Percentiles rank a stretch among this genome's conserved stretches.
Evolutionary conservation across 139 green algal species (phyloP).

Genomic region (Chlorella sorokiniana): DNA sequence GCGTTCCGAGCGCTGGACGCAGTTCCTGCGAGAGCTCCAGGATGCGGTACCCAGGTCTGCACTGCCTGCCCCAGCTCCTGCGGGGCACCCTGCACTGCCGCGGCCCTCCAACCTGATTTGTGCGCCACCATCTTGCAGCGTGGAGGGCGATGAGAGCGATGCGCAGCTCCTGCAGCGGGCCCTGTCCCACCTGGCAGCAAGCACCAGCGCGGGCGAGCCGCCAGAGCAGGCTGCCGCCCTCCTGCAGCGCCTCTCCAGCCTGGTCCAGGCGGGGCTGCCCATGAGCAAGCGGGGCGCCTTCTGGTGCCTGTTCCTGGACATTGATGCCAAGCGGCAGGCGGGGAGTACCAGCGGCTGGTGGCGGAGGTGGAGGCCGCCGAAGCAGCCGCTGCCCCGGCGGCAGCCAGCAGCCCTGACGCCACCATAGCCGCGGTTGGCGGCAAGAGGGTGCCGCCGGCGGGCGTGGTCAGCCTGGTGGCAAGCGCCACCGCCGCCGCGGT

Average conservation of each 20-base stretch:
- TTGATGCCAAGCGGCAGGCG: slow-evolving; percentile 37
- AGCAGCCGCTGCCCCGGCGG: background rate
- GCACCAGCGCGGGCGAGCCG: background rate
- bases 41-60: background rate
- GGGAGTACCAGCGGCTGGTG: slow-evolving; percentile 63
- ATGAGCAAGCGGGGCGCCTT: slow-evolving; percentile 48
- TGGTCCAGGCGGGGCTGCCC: slow-evolving; percentile 64
- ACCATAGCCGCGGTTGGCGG: background rate
- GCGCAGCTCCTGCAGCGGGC: slow-evolving; percentile 15
- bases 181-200: background rate
- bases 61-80: background rate
- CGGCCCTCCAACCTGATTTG: background rate
- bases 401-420: background rate
- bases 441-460: background rate
- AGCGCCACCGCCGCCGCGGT: background rate
- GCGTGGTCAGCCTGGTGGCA: background rate
- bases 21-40: slow-evolving; percentile 32
- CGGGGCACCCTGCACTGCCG: background rate
- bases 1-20: slow-evolving; percentile 47
- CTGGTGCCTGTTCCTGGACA: slow-evolving; percentile 67
- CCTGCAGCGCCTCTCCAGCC: slow-evolving; percentile 46
- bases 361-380: slow-evolving; percentile 4
- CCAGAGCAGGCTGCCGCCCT: slow-evolving; percentile 5
- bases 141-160: slow-evolving; percentile 9
- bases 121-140: background rate